A percentile compares a stretch with the other conserved stretches of the same genome.
These are phyloP conservation scores for Eucalyptus erythrocorys DNA, from an alignment of 345 rosid species.

Conservation along the genomic window DNA sequence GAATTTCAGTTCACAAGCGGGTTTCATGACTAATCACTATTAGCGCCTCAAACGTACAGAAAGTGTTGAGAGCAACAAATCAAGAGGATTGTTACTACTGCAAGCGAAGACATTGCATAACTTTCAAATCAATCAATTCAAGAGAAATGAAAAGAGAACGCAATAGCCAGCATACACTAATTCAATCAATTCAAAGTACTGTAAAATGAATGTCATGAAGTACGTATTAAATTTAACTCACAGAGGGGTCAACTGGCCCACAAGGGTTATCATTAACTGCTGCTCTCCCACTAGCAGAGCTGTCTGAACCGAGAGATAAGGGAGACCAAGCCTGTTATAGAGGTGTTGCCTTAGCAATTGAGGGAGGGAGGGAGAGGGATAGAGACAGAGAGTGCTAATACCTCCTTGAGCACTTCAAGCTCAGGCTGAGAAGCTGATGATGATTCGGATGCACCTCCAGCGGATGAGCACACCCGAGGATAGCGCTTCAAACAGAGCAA, in stretches of 20 bases:
- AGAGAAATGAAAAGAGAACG: neutral
- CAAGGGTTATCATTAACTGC: constrained; percentile 16
- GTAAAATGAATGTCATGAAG: neutral
- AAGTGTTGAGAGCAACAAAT: neutral
- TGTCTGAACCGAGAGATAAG: constrained; percentile 31
- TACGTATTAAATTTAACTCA: neutral
- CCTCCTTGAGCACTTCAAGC: constrained; percentile 41
- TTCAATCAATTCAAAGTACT: neutral
- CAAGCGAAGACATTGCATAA: neutral
- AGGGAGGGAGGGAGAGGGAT: neutral
- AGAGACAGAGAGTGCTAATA: neutral
- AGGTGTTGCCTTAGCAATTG: neutral
- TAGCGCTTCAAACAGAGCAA: constrained; percentile 18
- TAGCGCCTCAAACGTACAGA: neutral
- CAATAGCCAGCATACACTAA: neutral
- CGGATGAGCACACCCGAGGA: constrained; percentile 17
- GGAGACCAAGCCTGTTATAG: constrained; percentile 57
- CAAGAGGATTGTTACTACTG: neutral
- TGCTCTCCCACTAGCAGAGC: constrained; percentile 14
- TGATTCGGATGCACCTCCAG: constrained; percentile 5
- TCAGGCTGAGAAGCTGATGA: constrained; percentile 1
- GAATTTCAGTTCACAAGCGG: neutral
- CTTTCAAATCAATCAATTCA: neutral
- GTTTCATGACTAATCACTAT: neutral
- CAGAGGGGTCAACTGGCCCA: constrained; percentile 17